Evolutionary conservation across 495 filamentous ascomycete genomes (phyloP).

Genomic region (Aspergillus steynii): DNA sequence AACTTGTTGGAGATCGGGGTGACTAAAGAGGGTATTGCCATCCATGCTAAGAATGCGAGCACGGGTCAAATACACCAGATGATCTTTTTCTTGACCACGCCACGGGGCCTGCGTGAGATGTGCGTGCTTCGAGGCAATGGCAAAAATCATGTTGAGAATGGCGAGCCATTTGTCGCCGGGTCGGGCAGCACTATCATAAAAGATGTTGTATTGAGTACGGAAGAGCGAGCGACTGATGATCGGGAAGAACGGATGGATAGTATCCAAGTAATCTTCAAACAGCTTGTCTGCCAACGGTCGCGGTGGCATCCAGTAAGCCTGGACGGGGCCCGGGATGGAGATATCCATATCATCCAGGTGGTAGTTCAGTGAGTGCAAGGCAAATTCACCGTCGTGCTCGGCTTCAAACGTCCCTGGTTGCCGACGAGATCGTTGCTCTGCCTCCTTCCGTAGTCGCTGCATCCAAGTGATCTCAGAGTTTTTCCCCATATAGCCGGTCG

Average conservation of each 20-base stretch:
- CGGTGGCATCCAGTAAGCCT: conserved; percentile 56
- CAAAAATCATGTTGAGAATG: conserved; percentile 66
- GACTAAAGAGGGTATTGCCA: conserved; percentile 51
- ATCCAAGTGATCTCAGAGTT: conserved; percentile 67
- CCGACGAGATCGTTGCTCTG: conserved; percentile 34
- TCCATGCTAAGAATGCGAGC: conserved; percentile 60
- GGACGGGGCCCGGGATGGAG: conserved; percentile 45
- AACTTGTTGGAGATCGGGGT: conserved; percentile 63
- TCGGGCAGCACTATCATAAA: conserved; percentile 40
- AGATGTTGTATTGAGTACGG: conserved; percentile 44
- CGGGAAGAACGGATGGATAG: conserved; percentile 61
- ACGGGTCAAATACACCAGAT: conserved; percentile 60
- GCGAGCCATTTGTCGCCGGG: conserved; percentile 59
- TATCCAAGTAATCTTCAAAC: conserved; percentile 57
- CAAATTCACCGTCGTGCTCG: conserved; percentile 30
- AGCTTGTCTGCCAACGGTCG: conserved; percentile 53
- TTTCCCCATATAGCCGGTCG: conserved; percentile 65
- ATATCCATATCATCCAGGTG: conserved; percentile 60
- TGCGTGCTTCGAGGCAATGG: conserved; percentile 60
- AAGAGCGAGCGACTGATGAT: conserved; percentile 56
- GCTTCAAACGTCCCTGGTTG: conserved; percentile 34
- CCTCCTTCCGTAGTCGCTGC: conserved; percentile 45
- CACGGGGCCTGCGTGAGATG: conserved; percentile 54
- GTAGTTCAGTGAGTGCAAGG: conserved; percentile 52
- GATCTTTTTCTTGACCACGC: conserved; percentile 52